phyloP scores from a whole-genome alignment of 2,329 filamentous ascomycete species.

The Fusarium falciforme region DNA sequence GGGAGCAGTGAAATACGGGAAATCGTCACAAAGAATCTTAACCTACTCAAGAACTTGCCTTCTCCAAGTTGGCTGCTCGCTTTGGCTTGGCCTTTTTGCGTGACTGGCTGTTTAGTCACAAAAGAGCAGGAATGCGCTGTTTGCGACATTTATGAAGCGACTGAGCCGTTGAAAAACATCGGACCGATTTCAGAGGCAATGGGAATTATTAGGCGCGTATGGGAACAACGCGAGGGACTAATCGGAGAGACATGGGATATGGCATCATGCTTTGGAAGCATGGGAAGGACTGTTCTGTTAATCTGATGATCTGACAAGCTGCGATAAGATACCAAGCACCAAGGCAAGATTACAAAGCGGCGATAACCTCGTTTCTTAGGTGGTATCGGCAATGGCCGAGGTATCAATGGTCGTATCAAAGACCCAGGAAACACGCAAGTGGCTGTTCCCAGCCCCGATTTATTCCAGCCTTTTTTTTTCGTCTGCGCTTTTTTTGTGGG shows the following conservation, averaged over 20 bases:
- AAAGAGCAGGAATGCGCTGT: background rate
- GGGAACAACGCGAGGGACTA: background rate
- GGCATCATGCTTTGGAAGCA: conserved; percentile 50
- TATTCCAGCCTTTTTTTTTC: conserved; percentile 3
- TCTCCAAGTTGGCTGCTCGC: background rate
- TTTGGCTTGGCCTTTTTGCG: conserved; percentile 18
- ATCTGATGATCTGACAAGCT: background rate
- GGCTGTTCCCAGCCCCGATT: conserved; percentile 8
- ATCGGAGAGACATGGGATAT: conserved; percentile 16
- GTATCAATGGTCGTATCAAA: background rate
- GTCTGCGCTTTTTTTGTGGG: background rate
- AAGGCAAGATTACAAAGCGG: background rate
- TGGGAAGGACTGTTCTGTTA: background rate
- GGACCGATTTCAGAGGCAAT: conserved; percentile 7
- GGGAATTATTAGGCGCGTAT: background rate
- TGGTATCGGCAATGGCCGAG: background rate
- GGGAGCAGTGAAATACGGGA: background rate
- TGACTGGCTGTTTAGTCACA: conserved; percentile 4
- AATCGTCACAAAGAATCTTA: background rate
- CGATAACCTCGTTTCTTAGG: background rate
- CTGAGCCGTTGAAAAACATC: background rate
- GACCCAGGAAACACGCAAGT: background rate
- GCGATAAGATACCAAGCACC: background rate
- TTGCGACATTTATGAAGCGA: background rate
- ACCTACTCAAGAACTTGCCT: background rate